Conservation (phyloP, 345 rosid genomes). For the Eucalyptus caleyi region DNA sequence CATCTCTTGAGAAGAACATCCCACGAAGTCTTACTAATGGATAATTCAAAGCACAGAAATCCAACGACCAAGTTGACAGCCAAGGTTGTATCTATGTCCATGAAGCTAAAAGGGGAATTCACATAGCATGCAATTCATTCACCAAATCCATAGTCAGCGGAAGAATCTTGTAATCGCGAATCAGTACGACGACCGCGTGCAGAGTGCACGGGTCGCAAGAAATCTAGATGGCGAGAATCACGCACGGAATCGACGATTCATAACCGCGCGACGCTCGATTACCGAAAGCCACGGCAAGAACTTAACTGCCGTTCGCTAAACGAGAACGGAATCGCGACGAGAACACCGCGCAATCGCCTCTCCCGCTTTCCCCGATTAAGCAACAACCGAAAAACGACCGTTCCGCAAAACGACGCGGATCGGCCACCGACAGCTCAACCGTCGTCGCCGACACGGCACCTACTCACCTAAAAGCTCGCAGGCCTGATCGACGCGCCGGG, state of each 20-base stretch:
- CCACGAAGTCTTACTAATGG: not conserved
- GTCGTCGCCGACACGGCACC: not conserved
- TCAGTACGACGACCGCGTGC: not conserved
- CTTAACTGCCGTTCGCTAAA: not conserved
- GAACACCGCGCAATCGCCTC: not conserved
- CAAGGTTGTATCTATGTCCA: not conserved
- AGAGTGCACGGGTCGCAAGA: not conserved
- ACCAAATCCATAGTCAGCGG: not conserved
- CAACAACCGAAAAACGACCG: not conserved
- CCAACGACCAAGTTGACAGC: not conserved
- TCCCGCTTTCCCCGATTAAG: not conserved
- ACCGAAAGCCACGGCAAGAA: not conserved
- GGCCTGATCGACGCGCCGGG: conserved; percentile 55
- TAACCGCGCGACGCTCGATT: not conserved
- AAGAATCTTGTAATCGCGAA: not conserved
- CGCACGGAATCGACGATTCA: not conserved
- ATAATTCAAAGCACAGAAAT: not conserved
- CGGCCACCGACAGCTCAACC: not conserved
- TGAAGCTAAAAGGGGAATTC: not conserved
- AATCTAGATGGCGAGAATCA: not conserved
- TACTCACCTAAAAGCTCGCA: conserved; percentile 64
- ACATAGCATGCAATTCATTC: not conserved
- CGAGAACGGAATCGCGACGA: not conserved
- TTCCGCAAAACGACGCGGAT: not conserved
- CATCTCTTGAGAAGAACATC: not conserved